Evolutionary conservation across 2,329 filamentous ascomycete genomes (phyloP), one percentile per base, ranked within the genome.

Genomic region (Bertia moriformis): DNA sequence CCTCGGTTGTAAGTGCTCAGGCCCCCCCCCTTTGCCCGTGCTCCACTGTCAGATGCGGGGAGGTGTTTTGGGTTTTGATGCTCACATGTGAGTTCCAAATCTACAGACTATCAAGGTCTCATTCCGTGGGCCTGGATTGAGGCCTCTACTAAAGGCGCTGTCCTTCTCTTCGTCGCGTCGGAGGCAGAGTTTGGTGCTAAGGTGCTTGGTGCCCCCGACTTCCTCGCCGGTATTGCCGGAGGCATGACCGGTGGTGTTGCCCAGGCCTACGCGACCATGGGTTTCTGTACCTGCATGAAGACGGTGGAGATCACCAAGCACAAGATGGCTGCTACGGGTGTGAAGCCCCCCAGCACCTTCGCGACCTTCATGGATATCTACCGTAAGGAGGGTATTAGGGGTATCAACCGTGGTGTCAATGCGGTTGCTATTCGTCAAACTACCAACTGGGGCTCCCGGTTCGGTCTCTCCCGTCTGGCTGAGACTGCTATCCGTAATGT

Each of bases 281-380:
- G 91, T 50, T 98, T 98, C 78, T 98, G 91, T 67, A 98, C 91
- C 45, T 98, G 91, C 76, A 98, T 98, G 91, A 98, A 98, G 79
- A 98, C 91, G 46, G 91, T 96, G 49, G 91, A 98, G 65, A 98
- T 98, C 65, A 98, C 91, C 57, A 93, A 95, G 68, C 83, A 91
- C 72, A 96, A 96, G 75, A 70, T 91, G 56, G 87, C 85, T 13
- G 80, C 85, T 22, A 49, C 77, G 33, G 91, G 91, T 51, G 76
- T 80, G 48, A 85, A 86, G 67, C 84, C 86, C 18, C 83, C 78
- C n/a, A 78, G 85, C 53, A 96, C 91, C 48, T 93, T 93, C 61
- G 73, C 78, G 51, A 96, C 91, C 43, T 98, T 98, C 64, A 91
- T 89, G 80, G 80, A 84, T 57, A 98, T 98, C 62, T 98, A 93